These are phyloP conservation scores for Lipomyces yarrowii DNA, from an alignment of 1,139 yeast genomes.

Conservation along the genomic window DNA sequence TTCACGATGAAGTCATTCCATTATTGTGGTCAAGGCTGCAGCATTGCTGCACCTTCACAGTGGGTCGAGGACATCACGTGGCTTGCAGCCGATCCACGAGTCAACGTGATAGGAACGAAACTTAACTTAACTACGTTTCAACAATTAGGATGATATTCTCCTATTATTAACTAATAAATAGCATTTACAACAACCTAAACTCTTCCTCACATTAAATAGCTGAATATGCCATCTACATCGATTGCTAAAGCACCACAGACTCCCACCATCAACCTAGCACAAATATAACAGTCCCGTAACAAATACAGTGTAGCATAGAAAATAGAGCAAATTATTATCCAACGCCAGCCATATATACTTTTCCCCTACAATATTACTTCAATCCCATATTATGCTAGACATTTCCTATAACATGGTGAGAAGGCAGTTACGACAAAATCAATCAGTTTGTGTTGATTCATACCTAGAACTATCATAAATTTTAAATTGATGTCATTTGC, in stretches of 20 bases:
- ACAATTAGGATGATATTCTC: too few relatives aligned
- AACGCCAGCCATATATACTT: neutral
- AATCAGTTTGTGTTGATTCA: neutral
- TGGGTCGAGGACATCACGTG: neutral
- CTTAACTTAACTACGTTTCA: too few relatives aligned
- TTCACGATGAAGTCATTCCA: neutral
- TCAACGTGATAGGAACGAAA: too few relatives aligned
- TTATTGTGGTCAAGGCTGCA: neutral
- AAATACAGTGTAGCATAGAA: neutral
- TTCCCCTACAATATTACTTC: neutral
- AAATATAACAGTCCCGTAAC: too few relatives aligned
- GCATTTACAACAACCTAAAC: too few relatives aligned
- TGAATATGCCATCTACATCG: neutral
- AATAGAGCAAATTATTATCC: neutral
- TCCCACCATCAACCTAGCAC: neutral
- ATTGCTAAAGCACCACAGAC: neutral
- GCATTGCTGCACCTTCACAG: neutral
- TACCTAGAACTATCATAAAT: slow-evolving; percentile 24
- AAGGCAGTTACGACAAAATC: neutral
- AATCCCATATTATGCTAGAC: slow-evolving; percentile 1
- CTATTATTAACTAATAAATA: too few relatives aligned
- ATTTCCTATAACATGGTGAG: slow-evolving; percentile 9
- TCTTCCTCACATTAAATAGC: too few relatives aligned
- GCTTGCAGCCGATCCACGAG: too few relatives aligned
- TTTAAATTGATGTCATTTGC: slow-evolving; percentile 12